Evolutionary conservation across 371 early-diverging fungal genomes (phyloP), one percentile per base, ranked within the genome.

Genomic region (Fennellomyces sp.): DNA sequence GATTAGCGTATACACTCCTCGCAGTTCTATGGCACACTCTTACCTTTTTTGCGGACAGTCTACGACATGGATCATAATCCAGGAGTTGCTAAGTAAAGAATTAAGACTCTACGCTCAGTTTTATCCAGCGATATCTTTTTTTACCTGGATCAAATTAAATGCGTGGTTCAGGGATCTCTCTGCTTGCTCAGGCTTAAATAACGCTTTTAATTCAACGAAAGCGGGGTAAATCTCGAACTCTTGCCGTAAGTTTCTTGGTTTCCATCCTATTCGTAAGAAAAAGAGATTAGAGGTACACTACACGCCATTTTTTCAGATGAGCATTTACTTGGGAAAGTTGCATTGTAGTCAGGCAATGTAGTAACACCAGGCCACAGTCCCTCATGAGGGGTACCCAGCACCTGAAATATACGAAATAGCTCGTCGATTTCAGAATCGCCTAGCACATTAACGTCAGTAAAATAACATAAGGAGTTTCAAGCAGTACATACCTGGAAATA

Each of bases 381-480:
- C 52, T 95, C 94, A 49, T 73, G 88, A 1, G 99, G 99, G 5
- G 97, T 97, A 33, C 99, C 99, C 31, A 97, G 82, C 15, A 86
- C 72, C 70, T 91, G 77, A 82, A 97, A 97, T 68, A 99, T 97
- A 62, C 89, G 86, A 80, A 94, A 95, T 11, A 98, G 72, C 70
- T 99, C 93, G 76, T 98, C 98, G 61, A 98, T 97, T 69, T 99
- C 97, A n/a, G 95, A 94, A 75, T 97, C 97, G 21, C 90, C 93
- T 86, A 63, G 12, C 11, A 6, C 21, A 60, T n/a, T 0, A 36
- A n/a, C 4, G 30, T 47, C 19, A 47, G 42, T 5, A 58, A 25
- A 21, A 2, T 28, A 27, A 3, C 7, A 45, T 17, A 23, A 23
- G 17, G 55, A 17, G 33, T 39, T 17, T 10, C 7, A 4, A 31